Evolutionary conservation across 1,284 basidiomycete species (phyloP), one percentile per base, ranked within the genome.

Genomic region (Mycena sp.): DNA sequence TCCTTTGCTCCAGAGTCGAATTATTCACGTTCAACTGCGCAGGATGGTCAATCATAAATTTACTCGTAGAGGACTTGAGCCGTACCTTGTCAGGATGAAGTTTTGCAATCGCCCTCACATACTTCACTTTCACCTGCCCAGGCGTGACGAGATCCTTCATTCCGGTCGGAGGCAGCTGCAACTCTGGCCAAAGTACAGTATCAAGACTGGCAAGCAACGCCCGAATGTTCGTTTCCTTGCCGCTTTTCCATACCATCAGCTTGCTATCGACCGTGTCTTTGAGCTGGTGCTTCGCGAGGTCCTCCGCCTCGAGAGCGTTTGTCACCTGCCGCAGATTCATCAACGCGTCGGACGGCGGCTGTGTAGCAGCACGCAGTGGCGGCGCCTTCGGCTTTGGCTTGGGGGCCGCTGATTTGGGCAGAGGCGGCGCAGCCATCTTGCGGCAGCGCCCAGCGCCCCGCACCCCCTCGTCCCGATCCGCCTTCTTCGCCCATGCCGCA

Each of bases 51-150:
- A 35, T 25, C 7, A 10, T 11, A 9, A 12, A n/a, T 26, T 25
- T 4, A n/a, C 25, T 16, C 30, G 48, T 52, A 52, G 45, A 40
- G 49, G 38, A 21, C 12, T 46, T 2, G 62, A 49, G 12, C 75
- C 86, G 63, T 71, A 95, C 94, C 88, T 99, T 99, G 76, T 99
- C 97, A 23, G 97, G 96, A 83, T 99, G 97, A 50, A 99, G 80
- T 75, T 91, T 91, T 10, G 90, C 93, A 71, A 99, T 98, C 25
- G 95, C 94, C 76, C 90, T 90, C 73, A 94, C 93, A 78, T 99
- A 99, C 72, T 88, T 85, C 56, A 93, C 87, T 84, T 99, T 99
- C 67, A 99, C 93, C 80, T 98, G 95, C 37, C 85, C 85, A 50
- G 92, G 87, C 37, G 85, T 91, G 35, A 99, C 88, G 49, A 99